phyloP scores from a whole-genome alignment of 768 basidiomycete genomes.

The Mycena galopus region DNA sequence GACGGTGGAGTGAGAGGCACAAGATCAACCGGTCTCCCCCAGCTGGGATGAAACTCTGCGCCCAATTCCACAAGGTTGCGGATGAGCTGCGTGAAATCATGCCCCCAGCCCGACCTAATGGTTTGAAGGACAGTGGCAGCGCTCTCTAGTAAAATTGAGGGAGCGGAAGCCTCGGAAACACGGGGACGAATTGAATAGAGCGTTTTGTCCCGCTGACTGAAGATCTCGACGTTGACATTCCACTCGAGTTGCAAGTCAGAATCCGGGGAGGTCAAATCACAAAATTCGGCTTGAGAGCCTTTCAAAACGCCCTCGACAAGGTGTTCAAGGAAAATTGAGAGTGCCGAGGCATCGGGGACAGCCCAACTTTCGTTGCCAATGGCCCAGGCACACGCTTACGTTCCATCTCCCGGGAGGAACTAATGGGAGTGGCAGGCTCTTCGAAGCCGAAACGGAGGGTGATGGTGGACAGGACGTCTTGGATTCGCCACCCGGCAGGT shows the following conservation, averaged over 20 bases:
- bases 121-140: conserved; percentile 30
- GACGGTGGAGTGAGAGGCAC: background rate
- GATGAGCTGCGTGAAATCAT: background rate
- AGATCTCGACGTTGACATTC: conserved; percentile 17
- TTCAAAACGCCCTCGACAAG: conserved; percentile 15
- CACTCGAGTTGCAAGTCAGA: conserved; percentile 23
- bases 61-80: conserved; percentile 19
- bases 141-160: conserved; percentile 19
- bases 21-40: conserved; percentile 17
- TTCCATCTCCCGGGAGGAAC: conserved; percentile 7
- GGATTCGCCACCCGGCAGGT: conserved; percentile 13
- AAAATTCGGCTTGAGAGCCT: background rate
- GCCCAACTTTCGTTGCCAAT: conserved; percentile 22
- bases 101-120: conserved; percentile 19
- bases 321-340: conserved; percentile 17
- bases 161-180: conserved; percentile 10
- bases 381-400: conserved; percentile 11
- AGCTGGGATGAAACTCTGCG: conserved; percentile 21
- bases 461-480: conserved; percentile 3
- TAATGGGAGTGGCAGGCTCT: background rate
- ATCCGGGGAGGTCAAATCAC: conserved; percentile 13
- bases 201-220: background rate
- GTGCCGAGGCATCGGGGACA: background rate
- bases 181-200: conserved; percentile 21
- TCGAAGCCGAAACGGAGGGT: conserved; percentile 18